A percentile compares a stretch with the other conserved stretches of the same genome.
Evolutionary conservation across 306 rosid species (phyloP).

Genomic region (Prunus armeniaca): DNA sequence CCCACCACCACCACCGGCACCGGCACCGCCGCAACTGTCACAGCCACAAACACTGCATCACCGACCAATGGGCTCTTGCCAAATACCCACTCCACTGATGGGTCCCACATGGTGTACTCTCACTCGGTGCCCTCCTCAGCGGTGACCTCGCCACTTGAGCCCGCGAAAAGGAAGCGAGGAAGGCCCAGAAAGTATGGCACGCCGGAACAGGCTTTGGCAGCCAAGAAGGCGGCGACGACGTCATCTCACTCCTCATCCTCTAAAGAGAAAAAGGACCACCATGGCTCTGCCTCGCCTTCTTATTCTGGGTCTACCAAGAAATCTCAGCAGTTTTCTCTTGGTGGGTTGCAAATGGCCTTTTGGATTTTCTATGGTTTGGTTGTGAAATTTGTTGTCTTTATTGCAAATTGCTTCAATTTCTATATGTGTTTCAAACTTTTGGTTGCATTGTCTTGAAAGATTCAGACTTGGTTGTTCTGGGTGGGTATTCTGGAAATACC

Average conservation of each 20-base stretch:
- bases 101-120: slow-evolving; percentile 61
- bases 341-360: slow-evolving; percentile 29
- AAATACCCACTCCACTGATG: slow-evolving; percentile 35
- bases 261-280: slow-evolving; percentile 45
- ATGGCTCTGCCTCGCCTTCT: slow-evolving; percentile 42
- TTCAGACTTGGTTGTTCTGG: neutral
- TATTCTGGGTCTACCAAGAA: slow-evolving; percentile 52
- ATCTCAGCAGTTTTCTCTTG: slow-evolving; percentile 50
- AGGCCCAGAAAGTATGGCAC: slow-evolving; percentile 88
- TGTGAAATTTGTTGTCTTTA: neutral
- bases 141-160: slow-evolving; percentile 55
- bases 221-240: slow-evolving; percentile 78
- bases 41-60: slow-evolving; percentile 19
- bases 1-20: slow-evolving; percentile 28
- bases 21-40: slow-evolving; percentile 17
- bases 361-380: neutral
- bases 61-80: slow-evolving; percentile 70
- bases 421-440: neutral
- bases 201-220: slow-evolving; percentile 85
- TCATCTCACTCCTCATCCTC: slow-evolving; percentile 62
- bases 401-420: neutral
- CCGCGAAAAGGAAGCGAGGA: slow-evolving; percentile 81
- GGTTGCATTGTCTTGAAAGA: slow-evolving; percentile 9
- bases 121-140: slow-evolving; percentile 72
- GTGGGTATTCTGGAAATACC: neutral